Evolutionary conservation across 345 rosid species (phyloP), one percentile per base, ranked within the genome.

Genomic region (Lumnitzera racemosa): DNA sequence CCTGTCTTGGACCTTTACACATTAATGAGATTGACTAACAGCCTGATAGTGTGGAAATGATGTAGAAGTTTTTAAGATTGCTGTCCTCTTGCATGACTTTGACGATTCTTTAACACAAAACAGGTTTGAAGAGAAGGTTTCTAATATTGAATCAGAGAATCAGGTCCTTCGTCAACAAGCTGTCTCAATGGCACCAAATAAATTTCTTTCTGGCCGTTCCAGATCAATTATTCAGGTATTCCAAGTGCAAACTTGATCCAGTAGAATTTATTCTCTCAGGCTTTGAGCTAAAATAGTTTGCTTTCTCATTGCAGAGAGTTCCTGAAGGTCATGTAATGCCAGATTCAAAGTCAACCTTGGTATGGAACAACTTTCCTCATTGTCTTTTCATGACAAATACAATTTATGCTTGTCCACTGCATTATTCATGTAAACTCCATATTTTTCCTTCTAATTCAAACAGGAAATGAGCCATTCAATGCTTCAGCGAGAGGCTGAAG

Each of bases 81-180:
- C 31, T 27, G 5, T 27, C 31, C 31, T 27, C 31, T 27, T 27
- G 31, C 31, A 27, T 27, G 31, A 27, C 3, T 27, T 27, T 27
- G 31, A 27, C 31, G 1, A 27, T 62, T 13, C 17, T 54, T 27
- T 55, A 61, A 29, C 63, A n/a, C 24, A 70, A 73, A 72, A 62
- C 64, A 91, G 98, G 78, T 73, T 83, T 69, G 98, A 91, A 73
- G 98, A 91, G 77, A 91, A 86, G 75, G 78, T 88, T 53, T 58
- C 67, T 47, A 91, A 91, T 68, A 64, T 86, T 65, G 96, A 86
- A 73, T 91, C 98, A 14, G 98, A 88, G 76, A 88, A 88, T 66
- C 80, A 84, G 87, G 98, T 91, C 25, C 78, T 91, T 51, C 77
- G 96, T 51, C 98, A 91, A 68, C 98, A 91, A 71, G 96, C 96